Percentiles rank a stretch among this genome's conserved stretches.
Conservation (phyloP, 768 basidiomycete genomes). For the Agrocybe chaxingu region DNA sequence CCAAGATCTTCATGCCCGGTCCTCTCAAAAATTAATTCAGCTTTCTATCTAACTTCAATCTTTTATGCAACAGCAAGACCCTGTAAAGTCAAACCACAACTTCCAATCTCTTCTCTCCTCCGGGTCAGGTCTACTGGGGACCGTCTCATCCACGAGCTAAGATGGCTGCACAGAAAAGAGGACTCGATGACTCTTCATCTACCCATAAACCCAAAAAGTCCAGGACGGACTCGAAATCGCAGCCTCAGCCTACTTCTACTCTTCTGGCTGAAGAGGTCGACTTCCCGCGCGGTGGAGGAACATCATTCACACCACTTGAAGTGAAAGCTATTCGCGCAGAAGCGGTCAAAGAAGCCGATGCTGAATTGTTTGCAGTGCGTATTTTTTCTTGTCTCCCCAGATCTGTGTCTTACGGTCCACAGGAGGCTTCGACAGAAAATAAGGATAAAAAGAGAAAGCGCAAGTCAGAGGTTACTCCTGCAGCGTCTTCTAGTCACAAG, state of each 20-base stretch:
- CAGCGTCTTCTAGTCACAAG: slow-evolving; percentile 21
- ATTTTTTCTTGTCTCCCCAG: neutral
- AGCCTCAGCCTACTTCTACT: slow-evolving; percentile 17
- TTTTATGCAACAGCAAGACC: too few species aligned
- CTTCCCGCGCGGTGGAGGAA: slow-evolving; percentile 95
- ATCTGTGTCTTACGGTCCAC: slow-evolving; percentile 9
- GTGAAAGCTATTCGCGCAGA: slow-evolving; percentile 84
- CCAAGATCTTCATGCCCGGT: slow-evolving; percentile 21
- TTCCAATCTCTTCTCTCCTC: slow-evolving; percentile 1
- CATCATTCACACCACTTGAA: slow-evolving; percentile 83
- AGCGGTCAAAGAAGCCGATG: slow-evolving; percentile 79
- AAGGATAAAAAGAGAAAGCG: slow-evolving; percentile 44
- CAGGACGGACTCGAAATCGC: slow-evolving; percentile 37
- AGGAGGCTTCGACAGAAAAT: slow-evolving; percentile 39
- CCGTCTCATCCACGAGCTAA: neutral
- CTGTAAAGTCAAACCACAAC: neutral
- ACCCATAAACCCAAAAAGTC: slow-evolving; percentile 58
- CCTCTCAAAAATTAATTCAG: slow-evolving; percentile 19
- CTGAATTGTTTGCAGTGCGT: slow-evolving; percentile 69
- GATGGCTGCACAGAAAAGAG: slow-evolving; percentile 60
- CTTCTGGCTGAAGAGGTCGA: slow-evolving; percentile 69
- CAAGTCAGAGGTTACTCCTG: slow-evolving; percentile 39
- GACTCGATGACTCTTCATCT: slow-evolving; percentile 49
- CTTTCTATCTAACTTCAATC: too few species aligned
- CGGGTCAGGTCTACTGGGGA: neutral